A percentile compares a stretch with the other conserved stretches of the same genome.
These are phyloP conservation scores for Colletotrichum salicis DNA, from an alignment of 2,329 filamentous ascomycete species.

Conservation along the genomic window DNA sequence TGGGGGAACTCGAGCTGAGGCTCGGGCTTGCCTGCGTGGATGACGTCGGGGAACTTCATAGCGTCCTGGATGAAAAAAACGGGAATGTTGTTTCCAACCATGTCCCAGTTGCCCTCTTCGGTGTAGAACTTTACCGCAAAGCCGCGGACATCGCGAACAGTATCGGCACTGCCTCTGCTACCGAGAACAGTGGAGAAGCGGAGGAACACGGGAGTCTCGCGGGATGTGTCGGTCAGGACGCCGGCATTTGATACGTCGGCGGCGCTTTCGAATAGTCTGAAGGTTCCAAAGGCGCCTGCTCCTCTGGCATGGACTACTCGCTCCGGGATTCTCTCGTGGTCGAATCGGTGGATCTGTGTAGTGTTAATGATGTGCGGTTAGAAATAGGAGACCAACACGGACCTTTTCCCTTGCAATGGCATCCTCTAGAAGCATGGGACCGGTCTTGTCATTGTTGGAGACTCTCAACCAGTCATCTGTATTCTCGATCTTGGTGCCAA, in stretches of 20 bases:
- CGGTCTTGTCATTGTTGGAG: slow-evolving; percentile 69
- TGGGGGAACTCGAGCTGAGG: slow-evolving; percentile 78
- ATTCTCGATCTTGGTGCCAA: slow-evolving; percentile 77
- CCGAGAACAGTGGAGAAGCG: slow-evolving; percentile 84
- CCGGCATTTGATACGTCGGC: slow-evolving; percentile 72
- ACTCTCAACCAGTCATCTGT: slow-evolving; percentile 83
- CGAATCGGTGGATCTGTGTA: slow-evolving; percentile 75
- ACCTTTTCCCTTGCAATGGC: slow-evolving; percentile 79
- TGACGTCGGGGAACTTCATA: slow-evolving; percentile 78
- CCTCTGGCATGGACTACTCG: slow-evolving; percentile 70
- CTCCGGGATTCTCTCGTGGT: slow-evolving; percentile 72
- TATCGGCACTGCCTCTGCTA: slow-evolving; percentile 80
- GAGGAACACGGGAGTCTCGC: slow-evolving; percentile 74
- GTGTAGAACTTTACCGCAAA: slow-evolving; percentile 85
- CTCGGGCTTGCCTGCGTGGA: slow-evolving; percentile 71
- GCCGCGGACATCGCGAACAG: slow-evolving; percentile 82
- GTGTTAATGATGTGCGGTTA: slow-evolving; percentile 16
- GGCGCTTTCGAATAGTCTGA: slow-evolving; percentile 60
- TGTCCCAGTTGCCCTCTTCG: slow-evolving; percentile 80
- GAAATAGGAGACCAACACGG: fast-evolving
- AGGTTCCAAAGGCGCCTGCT: slow-evolving; percentile 66
- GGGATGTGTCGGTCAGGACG: slow-evolving; percentile 74
- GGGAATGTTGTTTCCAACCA: slow-evolving; percentile 75
- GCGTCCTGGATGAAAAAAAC: slow-evolving; percentile 83
- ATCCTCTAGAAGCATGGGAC: slow-evolving; percentile 78